Percentiles rank a stretch among this genome's conserved stretches.
Conservation (phyloP, 306 rosid species). For the Quercus engelmannii region DNA sequence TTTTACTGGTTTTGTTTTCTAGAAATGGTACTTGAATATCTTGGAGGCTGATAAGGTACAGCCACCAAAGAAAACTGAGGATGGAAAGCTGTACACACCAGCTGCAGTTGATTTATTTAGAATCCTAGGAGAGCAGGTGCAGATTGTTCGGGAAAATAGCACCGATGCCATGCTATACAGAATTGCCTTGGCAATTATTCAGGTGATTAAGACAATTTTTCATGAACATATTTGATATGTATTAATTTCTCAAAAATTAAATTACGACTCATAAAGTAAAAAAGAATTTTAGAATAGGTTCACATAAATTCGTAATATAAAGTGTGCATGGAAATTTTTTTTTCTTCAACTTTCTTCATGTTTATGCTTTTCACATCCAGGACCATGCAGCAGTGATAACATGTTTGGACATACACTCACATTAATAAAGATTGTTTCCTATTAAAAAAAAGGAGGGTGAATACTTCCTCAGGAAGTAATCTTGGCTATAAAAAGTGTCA, state of each 20-base stretch:
- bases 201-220: conserved; percentile 46
- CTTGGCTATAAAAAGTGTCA: neutral
- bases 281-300: neutral
- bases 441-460: neutral
- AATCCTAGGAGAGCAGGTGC: conserved; percentile 97
- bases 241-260: neutral
- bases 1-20: conserved; percentile 25
- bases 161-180: conserved; percentile 94
- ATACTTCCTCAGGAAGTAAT: neutral
- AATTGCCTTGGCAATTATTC: conserved; percentile 90
- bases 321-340: neutral
- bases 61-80: conserved; percentile 96
- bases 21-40: conserved; percentile 99
- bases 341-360: conserved; percentile 1
- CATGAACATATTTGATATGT: neutral
- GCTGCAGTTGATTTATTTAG: conserved; percentile 98
- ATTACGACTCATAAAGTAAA: neutral
- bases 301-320: neutral
- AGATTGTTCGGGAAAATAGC: conserved; percentile 96
- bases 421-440: neutral
- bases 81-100: conserved; percentile 94
- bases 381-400: neutral
- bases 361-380: neutral
- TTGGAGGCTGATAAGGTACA: conserved; percentile 95
- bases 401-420: neutral